phyloP scores from a whole-genome alignment of 2,329 filamentous ascomycete species.

The Emmonsiellopsis sp. region DNA sequence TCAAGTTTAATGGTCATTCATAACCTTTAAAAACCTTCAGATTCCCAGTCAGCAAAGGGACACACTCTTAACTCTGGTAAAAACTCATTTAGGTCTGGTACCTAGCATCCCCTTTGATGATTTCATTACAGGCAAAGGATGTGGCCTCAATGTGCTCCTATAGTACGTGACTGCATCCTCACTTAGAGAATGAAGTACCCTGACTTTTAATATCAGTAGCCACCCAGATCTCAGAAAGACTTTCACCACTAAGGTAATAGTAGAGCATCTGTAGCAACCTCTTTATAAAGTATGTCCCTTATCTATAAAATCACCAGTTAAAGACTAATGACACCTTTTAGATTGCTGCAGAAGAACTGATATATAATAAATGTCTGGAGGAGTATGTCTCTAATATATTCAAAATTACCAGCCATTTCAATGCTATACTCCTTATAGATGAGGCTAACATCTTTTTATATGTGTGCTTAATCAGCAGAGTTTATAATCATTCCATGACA shows the following conservation, averaged over 20 bases:
- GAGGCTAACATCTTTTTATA: conserved; percentile 32
- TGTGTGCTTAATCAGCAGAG: conserved; percentile 12
- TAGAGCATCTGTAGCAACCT: conserved; percentile 20
- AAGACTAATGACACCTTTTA: conserved; percentile 3
- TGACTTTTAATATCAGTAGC: conserved; percentile 9
- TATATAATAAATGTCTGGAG: background rate
- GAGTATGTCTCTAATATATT: conserved; percentile 12
- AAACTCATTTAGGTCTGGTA: conserved; percentile 11
- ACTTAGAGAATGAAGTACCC: background rate
- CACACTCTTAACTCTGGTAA: conserved; percentile 9
- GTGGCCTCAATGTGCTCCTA: conserved; percentile 43
- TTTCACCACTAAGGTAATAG: conserved; percentile 28
- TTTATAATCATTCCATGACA: conserved; percentile 20
- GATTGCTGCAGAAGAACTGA: conserved; percentile 15
- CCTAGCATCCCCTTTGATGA: conserved; percentile 19
- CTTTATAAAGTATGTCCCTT: conserved; percentile 18
- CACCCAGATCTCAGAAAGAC: conserved; percentile 24
- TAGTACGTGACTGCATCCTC: conserved; percentile 6
- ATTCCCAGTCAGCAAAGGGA: conserved; percentile 15
- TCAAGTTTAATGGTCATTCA: conserved; percentile 10
- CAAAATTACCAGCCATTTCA: conserved; percentile 24
- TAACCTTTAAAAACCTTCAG: conserved; percentile 14
- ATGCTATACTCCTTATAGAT: conserved; percentile 38
- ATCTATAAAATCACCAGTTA: background rate
- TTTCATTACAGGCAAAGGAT: conserved; percentile 26